Conservation (phyloP, 768 basidiomycete genomes). For the Flagelloscypha sp. region DNA sequence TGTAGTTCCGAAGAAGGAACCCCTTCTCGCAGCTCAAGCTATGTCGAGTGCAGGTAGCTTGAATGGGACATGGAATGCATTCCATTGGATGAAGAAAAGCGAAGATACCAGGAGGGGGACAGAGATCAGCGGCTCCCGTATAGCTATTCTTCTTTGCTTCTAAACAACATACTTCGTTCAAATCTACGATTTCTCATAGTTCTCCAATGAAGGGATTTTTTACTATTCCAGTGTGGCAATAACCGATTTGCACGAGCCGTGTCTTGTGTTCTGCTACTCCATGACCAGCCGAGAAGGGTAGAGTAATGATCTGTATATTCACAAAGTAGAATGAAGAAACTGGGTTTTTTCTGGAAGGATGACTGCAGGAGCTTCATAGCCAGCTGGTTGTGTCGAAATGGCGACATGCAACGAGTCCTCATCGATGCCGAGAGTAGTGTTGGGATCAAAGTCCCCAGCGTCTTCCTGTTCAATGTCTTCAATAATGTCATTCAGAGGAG, state of each 20-base stretch:
- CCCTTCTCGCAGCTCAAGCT: slow-evolving; percentile 60
- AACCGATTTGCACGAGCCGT: slow-evolving; percentile 67
- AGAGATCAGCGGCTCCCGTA: slow-evolving; percentile 33
- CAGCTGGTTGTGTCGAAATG: slow-evolving; percentile 30
- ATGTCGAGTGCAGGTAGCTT: slow-evolving; percentile 52
- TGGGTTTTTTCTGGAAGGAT: slow-evolving; percentile 8
- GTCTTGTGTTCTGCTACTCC: slow-evolving; percentile 46
- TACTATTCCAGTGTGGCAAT: slow-evolving; percentile 56
- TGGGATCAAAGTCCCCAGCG: slow-evolving; percentile 14
- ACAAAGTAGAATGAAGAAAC: slow-evolving; percentile 15
- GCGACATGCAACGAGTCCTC: slow-evolving; percentile 17
- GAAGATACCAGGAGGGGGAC: slow-evolving; percentile 47
- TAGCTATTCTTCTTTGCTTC: slow-evolving; percentile 45
- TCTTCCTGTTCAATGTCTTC: no score
- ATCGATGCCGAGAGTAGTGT: slow-evolving; percentile 9
- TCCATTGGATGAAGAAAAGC: slow-evolving; percentile 49
- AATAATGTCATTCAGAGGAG: no score
- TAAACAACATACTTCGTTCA: slow-evolving; percentile 48
- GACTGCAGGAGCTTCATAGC: slow-evolving; percentile 16
- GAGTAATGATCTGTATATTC: slow-evolving; percentile 33
- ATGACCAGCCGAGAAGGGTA: slow-evolving; percentile 25
- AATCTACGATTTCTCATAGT: slow-evolving; percentile 36
- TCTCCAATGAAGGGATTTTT: slow-evolving; percentile 51
- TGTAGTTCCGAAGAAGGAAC: slow-evolving; percentile 59
- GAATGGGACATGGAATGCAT: slow-evolving; percentile 69